phyloP scores from a whole-genome alignment of 148 eudicot genomes.

The Selenicereus undatus region DNA sequence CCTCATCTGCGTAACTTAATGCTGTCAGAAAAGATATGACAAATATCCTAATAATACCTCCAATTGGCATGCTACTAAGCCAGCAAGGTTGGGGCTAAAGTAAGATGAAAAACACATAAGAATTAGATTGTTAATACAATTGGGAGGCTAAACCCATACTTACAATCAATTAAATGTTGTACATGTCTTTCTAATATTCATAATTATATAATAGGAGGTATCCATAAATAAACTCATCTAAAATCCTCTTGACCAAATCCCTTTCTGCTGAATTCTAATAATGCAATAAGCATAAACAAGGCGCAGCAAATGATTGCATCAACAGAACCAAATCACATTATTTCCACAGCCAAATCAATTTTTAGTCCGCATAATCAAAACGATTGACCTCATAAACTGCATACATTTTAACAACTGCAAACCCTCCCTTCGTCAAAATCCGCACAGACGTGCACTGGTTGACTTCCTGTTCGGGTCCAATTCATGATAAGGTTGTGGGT shows the following conservation, averaged over 20 bases:
- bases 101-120: not conserved
- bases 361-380: not conserved
- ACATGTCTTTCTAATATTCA: not conserved
- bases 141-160: not conserved
- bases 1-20: not conserved
- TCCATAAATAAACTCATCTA: not conserved
- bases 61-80: not conserved
- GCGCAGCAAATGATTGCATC: not conserved
- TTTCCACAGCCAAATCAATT: not conserved
- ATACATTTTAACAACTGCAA: not conserved
- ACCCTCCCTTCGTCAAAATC: not conserved
- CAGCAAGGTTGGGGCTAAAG: not conserved
- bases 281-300: not conserved
- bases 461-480: not conserved
- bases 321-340: not conserved
- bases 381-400: not conserved
- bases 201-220: not conserved
- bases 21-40: not conserved
- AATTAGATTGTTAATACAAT: not conserved
- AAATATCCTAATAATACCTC: not conserved
- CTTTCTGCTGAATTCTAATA: not conserved
- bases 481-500: not conserved
- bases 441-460: not conserved
- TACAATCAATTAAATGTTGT: not conserved
- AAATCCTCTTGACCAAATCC: not conserved